phyloP scores from a whole-genome alignment of 2,329 filamentous ascomycete genomes.

The Myriangium duriaei region DNA sequence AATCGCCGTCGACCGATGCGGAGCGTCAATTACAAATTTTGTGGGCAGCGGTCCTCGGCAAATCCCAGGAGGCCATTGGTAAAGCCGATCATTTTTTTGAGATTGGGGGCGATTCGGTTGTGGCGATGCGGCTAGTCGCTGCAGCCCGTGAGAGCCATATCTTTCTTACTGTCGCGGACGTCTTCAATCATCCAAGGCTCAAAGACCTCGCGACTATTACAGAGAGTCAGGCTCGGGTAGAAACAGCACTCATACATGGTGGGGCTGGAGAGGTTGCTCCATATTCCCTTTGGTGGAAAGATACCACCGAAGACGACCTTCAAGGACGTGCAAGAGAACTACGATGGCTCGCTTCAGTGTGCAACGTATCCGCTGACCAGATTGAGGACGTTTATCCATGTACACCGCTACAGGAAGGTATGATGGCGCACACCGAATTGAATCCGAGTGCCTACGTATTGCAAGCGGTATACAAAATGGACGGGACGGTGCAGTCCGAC shows the following conservation, averaged over 20 bases:
- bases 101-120: conserved; percentile 48
- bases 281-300: background rate
- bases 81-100: conserved; percentile 49
- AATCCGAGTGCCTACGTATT: conserved; percentile 27
- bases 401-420: conserved; percentile 74
- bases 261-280: background rate
- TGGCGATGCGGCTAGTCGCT: conserved; percentile 49
- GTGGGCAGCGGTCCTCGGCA: conserved; percentile 38
- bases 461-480: conserved; percentile 24
- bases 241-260: no score
- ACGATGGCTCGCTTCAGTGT: conserved; percentile 16
- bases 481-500: conserved; percentile 20
- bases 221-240: conserved; percentile 3
- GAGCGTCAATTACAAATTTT: conserved; percentile 33
- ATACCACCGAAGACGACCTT: background rate
- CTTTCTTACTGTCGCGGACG: conserved; percentile 41
- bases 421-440: conserved; percentile 58
- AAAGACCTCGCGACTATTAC: conserved; percentile 40
- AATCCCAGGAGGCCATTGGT: conserved; percentile 36
- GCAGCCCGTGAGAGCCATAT: conserved; percentile 38
- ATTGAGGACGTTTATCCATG: conserved; percentile 71
- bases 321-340: background rate
- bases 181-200: conserved; percentile 36
- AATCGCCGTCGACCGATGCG: background rate
- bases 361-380: conserved; percentile 20